Conservation (phyloP, 2,329 filamentous ascomycete genomes). For the Camillea tinctor region DNA sequence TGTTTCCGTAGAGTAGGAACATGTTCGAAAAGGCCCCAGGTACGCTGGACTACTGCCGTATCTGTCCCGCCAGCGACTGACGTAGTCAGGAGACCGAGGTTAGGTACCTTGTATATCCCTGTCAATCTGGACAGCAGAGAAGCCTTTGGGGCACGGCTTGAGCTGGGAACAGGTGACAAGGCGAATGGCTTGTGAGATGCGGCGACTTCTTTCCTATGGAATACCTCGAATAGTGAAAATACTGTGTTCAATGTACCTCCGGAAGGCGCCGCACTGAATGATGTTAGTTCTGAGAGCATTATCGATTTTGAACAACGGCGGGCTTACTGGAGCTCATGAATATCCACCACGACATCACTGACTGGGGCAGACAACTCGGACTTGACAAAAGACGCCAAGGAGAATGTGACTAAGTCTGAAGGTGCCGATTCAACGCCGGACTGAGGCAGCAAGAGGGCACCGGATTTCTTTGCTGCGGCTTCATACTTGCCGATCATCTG, state of each 20-base stretch:
- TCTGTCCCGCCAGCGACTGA: conserved; percentile 52
- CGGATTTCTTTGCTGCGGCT: conserved; percentile 47
- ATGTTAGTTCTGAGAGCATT: neutral
- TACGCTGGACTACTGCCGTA: conserved; percentile 55
- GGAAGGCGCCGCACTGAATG: conserved; percentile 48
- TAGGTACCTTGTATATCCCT: conserved; percentile 48
- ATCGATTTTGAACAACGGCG: neutral
- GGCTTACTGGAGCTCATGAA: conserved; percentile 42
- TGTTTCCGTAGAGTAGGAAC: conserved; percentile 43
- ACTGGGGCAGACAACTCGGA: conserved; percentile 49
- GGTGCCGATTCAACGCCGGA: conserved; percentile 62
- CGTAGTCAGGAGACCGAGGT: conserved; percentile 56
- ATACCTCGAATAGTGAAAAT: conserved; percentile 57
- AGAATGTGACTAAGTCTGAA: conserved; percentile 57
- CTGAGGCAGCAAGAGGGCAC: conserved; percentile 61
- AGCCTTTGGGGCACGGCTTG: conserved; percentile 31
- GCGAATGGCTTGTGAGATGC: conserved; percentile 51
- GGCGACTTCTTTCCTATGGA: conserved; percentile 46
- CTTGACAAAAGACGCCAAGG: conserved; percentile 50
- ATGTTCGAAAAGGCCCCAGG: conserved; percentile 59
- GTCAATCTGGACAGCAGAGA: conserved; percentile 46
- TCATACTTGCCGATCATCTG: conserved; percentile 62
- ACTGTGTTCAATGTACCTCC: conserved; percentile 70
- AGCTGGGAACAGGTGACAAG: conserved; percentile 54
- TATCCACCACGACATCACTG: conserved; percentile 52